Conservation (phyloP, 164 flowering plant genomes). For the Umbellularia californica region DNA sequence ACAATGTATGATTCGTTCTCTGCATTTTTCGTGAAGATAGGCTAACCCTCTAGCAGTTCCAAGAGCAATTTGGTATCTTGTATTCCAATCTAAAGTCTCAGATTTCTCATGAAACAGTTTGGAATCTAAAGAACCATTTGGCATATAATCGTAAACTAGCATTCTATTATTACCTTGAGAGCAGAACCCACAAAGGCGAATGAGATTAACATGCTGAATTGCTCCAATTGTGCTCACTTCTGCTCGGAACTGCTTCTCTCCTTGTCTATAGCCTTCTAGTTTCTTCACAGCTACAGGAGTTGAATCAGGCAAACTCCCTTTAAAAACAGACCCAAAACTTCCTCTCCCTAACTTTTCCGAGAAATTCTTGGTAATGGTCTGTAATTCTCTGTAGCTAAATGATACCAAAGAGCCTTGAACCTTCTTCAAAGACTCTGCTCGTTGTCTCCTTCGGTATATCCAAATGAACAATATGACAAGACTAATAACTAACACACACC, state of each 20-base stretch:
- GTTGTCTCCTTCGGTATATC: slow-evolving; percentile 11
- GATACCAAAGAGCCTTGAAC: slow-evolving; percentile 31
- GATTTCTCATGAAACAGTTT: slow-evolving; percentile 23
- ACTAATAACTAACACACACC: slow-evolving; percentile 1
- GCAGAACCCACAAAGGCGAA: slow-evolving; percentile 50
- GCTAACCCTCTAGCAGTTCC: slow-evolving; percentile 2
- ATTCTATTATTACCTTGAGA: slow-evolving; percentile 33
- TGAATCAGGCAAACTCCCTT: slow-evolving; percentile 33
- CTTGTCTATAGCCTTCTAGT: slow-evolving; percentile 42
- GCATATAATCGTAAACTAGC: slow-evolving; percentile 55
- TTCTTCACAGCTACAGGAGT: slow-evolving; percentile 39
- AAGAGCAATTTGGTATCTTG: slow-evolving; percentile 7
- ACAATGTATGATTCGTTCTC: slow-evolving; percentile 10
- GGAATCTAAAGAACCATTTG: slow-evolving; percentile 38
- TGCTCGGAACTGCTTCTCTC: slow-evolving; percentile 46
- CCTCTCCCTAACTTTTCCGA: slow-evolving; percentile 48
- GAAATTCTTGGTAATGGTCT: slow-evolving; percentile 44
- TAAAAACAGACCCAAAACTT: slow-evolving; percentile 47
- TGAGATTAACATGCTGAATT: slow-evolving; percentile 50
- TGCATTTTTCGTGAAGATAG: slow-evolving; percentile 4
- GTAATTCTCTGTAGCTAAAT: slow-evolving; percentile 34
- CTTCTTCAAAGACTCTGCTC: slow-evolving; percentile 4
- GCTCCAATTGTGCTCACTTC: slow-evolving; percentile 66
- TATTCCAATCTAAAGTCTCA: slow-evolving; percentile 1
- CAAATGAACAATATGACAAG: slow-evolving; percentile 8